phyloP scores from a whole-genome alignment of 2,329 filamentous ascomycete species.

The Colletotrichum noveboracense region DNA sequence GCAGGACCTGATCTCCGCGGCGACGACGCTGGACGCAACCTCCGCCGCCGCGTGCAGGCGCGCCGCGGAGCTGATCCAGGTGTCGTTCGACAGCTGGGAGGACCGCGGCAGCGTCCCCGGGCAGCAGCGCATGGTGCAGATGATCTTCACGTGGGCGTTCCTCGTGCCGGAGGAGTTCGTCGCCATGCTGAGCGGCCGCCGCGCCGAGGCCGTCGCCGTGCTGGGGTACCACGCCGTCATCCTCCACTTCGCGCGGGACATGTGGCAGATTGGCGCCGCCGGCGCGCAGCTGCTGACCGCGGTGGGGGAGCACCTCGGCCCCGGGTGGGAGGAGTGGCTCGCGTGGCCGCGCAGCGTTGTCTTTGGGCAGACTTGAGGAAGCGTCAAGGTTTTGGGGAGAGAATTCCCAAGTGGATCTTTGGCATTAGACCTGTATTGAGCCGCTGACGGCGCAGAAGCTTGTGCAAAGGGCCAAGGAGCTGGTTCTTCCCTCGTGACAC shows the following conservation, averaged over 20 bases:
- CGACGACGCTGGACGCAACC: slow-evolving; percentile 25
- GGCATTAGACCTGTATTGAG: background rate
- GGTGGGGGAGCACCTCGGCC: background rate
- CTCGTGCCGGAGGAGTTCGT: slow-evolving; percentile 27
- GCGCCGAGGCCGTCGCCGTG: slow-evolving; percentile 29
- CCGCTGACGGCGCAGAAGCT: background rate
- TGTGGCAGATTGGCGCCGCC: slow-evolving; percentile 33
- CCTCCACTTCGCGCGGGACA: slow-evolving; percentile 26
- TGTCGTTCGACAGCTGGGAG: slow-evolving; percentile 5
- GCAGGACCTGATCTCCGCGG: slow-evolving; percentile 23
- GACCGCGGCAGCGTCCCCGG: background rate
- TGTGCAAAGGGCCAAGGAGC: background rate
- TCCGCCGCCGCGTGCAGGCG: slow-evolving; percentile 12
- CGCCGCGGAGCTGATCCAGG: slow-evolving; percentile 26
- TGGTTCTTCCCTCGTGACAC: background rate
- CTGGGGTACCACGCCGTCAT: slow-evolving; percentile 32
- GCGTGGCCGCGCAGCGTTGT: background rate
- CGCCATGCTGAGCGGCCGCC: slow-evolving; percentile 24
- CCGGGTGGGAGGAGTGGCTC: background rate
- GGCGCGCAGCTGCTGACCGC: slow-evolving; percentile 4
- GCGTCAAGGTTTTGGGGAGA: background rate
- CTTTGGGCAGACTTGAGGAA: background rate
- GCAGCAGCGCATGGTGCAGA: slow-evolving; percentile 23
- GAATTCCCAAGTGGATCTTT: background rate
- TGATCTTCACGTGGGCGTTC: slow-evolving; percentile 32